Percentiles rank a stretch among this genome's conserved stretches.
Evolutionary conservation across 2,329 filamentous ascomycete species (phyloP).

Genomic region (Pseudopithomyces maydicus): DNA sequence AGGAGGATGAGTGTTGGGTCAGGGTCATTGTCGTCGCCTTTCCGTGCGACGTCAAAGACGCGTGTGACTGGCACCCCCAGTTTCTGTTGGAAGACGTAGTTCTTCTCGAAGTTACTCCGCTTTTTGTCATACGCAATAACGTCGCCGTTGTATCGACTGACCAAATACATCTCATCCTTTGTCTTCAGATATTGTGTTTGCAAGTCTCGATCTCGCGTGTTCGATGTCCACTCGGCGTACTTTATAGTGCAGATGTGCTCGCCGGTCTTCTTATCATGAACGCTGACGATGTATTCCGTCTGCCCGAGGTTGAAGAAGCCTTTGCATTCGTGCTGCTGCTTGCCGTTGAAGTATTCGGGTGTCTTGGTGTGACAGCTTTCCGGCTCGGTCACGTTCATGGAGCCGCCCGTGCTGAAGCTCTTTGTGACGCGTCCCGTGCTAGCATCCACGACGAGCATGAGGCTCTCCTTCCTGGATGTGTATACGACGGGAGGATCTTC

Average conservation of each 20-base stretch:
- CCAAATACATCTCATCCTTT: constrained; percentile 87
- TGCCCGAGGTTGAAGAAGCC: constrained; percentile 80
- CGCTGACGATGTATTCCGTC: constrained; percentile 87
- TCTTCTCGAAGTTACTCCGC: constrained; percentile 43
- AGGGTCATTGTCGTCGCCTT: constrained; percentile 66
- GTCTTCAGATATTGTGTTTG: constrained; percentile 79
- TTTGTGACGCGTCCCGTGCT: constrained; percentile 81
- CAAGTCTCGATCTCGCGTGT: constrained; percentile 87
- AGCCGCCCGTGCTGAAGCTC: constrained; percentile 78
- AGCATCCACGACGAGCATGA: constrained; percentile 87
- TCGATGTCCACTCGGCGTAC: constrained; percentile 94
- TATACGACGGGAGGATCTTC: constrained; percentile 79
- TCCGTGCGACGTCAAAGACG: constrained; percentile 86
- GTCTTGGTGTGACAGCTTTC: constrained; percentile 73
- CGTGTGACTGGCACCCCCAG: constrained; percentile 80
- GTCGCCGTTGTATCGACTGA: constrained; percentile 81
- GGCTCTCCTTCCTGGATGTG: constrained; percentile 88
- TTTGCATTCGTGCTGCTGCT: constrained; percentile 67
- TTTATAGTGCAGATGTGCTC: constrained; percentile 84
- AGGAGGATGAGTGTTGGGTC: constrained; percentile 82
- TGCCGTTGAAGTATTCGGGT: constrained; percentile 58
- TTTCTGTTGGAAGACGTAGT: constrained; percentile 55
- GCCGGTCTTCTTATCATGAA: constrained; percentile 75
- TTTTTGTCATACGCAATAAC: constrained; percentile 80
- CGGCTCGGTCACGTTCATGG: constrained; percentile 64